Percentiles rank a stretch among this genome's conserved stretches.
Evolutionary conservation across 441 rosid genomes (phyloP).

Genomic region (Iberis amara): DNA sequence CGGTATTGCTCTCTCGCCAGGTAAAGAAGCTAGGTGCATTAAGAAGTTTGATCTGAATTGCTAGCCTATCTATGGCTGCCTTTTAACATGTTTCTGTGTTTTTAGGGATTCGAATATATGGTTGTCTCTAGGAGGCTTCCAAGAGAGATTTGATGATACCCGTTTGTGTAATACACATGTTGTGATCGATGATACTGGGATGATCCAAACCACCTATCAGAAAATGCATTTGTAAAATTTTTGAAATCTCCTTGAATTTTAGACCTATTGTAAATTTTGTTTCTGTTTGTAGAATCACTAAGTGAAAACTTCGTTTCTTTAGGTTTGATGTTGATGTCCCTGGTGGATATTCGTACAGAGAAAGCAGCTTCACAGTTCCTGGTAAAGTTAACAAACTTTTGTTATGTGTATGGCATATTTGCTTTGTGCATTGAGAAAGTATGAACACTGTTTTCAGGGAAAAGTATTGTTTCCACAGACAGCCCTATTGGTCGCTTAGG

Average conservation of each 20-base stretch:
- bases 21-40: conserved; percentile 29
- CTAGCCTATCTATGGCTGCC: background rate
- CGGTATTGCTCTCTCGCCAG: conserved; percentile 83
- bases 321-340: conserved; percentile 98
- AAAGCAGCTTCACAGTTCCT: conserved; percentile 86
- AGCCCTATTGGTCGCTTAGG: conserved; percentile 87
- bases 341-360: conserved; percentile 77
- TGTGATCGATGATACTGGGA: conserved; percentile 66
- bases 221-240: conserved; percentile 76
- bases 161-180: conserved; percentile 83
- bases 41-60: background rate
- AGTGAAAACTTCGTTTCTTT: conserved; percentile 15
- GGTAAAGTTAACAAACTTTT: conserved; percentile 34
- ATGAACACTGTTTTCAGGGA: conserved; percentile 38
- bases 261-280: background rate
- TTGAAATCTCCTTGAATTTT: background rate
- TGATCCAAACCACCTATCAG: conserved; percentile 55
- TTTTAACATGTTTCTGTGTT: conserved; percentile 3
- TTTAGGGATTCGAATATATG: conserved; percentile 76
- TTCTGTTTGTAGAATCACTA: background rate
- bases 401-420: too few species aligned
- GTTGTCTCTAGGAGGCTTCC: conserved; percentile 95
- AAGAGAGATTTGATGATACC: conserved; percentile 77
- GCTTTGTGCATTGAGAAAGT: too few species aligned
- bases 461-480: conserved; percentile 62